phyloP scores from a whole-genome alignment of 2,329 filamentous ascomycete genomes.

The Curvularia sp. region DNA sequence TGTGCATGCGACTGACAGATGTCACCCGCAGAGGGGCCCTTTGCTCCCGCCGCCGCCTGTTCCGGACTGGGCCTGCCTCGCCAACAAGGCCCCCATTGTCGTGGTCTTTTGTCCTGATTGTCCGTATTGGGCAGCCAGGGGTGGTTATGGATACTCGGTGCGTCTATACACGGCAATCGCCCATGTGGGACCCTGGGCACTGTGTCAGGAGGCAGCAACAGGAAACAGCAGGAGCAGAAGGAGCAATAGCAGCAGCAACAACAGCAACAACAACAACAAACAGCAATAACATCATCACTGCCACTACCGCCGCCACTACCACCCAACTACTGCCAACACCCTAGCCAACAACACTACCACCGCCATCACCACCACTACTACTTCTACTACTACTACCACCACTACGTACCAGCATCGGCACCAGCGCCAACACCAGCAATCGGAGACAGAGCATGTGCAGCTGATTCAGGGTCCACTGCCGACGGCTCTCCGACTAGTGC shows the following conservation, averaged over 20 bases:
- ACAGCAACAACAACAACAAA: not conserved
- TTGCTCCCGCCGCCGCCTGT: conserved; percentile 17
- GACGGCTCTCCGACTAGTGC: conserved; percentile 11
- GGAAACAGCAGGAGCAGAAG: not conserved
- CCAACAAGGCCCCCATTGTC: not conserved
- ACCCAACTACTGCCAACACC: not conserved
- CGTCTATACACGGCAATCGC: not conserved
- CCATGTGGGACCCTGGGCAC: not conserved
- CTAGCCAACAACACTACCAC: no score
- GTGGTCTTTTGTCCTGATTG: no score
- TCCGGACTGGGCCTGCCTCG: not conserved
- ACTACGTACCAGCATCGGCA: not conserved
- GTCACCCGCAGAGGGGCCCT: conserved; percentile 29
- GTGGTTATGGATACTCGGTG: not conserved
- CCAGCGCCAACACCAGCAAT: not conserved
- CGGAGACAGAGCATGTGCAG: not conserved
- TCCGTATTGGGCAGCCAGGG: not conserved
- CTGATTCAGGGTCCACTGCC: conserved; percentile 20
- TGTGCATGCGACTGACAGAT: conserved; percentile 30
- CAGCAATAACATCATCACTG: no score
- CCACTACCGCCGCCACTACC: not conserved
- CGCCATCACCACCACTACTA: no score
- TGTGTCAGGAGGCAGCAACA: no score
- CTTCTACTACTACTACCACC: no score
- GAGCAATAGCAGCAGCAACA: not conserved